Base-by-base conservation (phyloP, 2,329 filamentous ascomycete genomes). In the Cladorrhinum sp. region DNA sequence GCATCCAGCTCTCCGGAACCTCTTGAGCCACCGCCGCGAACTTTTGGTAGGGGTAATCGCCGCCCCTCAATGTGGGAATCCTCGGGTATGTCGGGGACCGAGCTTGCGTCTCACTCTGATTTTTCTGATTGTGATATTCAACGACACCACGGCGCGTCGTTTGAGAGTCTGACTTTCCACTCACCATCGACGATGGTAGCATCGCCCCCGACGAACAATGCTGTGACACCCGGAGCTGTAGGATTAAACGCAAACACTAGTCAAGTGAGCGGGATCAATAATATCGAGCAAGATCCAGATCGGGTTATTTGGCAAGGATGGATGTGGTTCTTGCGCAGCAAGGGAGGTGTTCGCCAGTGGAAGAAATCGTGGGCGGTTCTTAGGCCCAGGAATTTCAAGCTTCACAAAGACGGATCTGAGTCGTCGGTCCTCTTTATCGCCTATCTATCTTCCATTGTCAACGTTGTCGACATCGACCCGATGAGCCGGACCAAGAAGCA, bases 221-320 rank as follows among this genome's bases (percentile, higher is more conserved):
- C 70, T 12, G 59, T 61, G 77, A 12, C 74, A 70, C 36, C 73
- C 74, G 55, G 80, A 84, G 59, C 61, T 77, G 41, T 73, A 74
- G 55, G 80, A 84, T 50, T 54, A 18, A 90, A 88, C 57, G 71
- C 79, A 8, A 89, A 85, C 72, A 71, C 79, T 9, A 89, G 85
- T 72, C 88, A 91, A 69, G 74, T 82, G 55, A 89, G 87, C 67
- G 85, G 80, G 56, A 73, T 79, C 65, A 77, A 77, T 61, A 77
- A 77, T 61, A 67, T 79, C 45, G 81, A 88, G 58, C 79, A 82
- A 58, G 91, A 95, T 64, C 87, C 89, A 0, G 93, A 96, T 72
- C 88, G 93, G 24, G 89, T 98, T n/a, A 84, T 98, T 50, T 96
- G 91, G 83, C 92, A 98, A 72, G 93, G 93, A 55, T 93, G 92